phyloP scores from a whole-genome alignment of 2,329 filamentous ascomycete species.

The Thelonectria discophora region DNA sequence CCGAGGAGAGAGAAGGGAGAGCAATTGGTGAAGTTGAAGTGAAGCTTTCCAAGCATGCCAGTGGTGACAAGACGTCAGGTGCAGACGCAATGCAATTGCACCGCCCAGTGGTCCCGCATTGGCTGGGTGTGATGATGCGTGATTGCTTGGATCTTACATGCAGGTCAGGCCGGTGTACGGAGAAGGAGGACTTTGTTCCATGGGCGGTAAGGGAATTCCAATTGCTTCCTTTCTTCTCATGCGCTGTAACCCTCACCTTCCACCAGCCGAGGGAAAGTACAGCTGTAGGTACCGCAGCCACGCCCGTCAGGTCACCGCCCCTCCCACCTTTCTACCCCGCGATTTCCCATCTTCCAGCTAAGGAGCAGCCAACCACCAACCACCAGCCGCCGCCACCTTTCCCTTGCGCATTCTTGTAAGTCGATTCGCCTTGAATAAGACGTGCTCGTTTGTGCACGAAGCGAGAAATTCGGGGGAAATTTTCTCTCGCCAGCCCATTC shows the following conservation, averaged over 20 bases:
- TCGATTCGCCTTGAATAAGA: conserved; percentile 4
- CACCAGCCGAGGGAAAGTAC: too few species aligned
- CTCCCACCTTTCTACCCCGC: conserved; percentile 35
- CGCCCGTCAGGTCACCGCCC: conserved; percentile 6
- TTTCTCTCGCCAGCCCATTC: conserved; percentile 13
- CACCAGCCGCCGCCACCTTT: conserved; percentile 12
- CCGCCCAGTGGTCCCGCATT: conserved; percentile 13
- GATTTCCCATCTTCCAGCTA: conserved; percentile 31
- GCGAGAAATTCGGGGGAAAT: neutral
- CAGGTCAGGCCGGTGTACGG: neutral
- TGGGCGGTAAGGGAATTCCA: too few species aligned
- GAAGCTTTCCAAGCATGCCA: neutral
- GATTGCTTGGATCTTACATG: conserved; percentile 1
- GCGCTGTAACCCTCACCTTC: too few species aligned
- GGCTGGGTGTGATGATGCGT: neutral
- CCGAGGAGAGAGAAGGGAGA: conserved; percentile 8
- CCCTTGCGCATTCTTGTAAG: conserved; percentile 23
- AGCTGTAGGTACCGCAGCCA: conserved; percentile 1
- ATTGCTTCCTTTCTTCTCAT: too few species aligned
- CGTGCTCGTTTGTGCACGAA: neutral
- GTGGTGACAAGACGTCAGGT: conserved; percentile 12
- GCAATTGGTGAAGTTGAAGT: neutral
- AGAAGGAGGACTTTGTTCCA: too few species aligned
- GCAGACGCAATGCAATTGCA: conserved; percentile 10
- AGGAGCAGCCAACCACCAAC: conserved; percentile 13